Base-by-base conservation (phyloP, 192 early-diverging fungal genomes). In the Podila verticillata region DNA sequence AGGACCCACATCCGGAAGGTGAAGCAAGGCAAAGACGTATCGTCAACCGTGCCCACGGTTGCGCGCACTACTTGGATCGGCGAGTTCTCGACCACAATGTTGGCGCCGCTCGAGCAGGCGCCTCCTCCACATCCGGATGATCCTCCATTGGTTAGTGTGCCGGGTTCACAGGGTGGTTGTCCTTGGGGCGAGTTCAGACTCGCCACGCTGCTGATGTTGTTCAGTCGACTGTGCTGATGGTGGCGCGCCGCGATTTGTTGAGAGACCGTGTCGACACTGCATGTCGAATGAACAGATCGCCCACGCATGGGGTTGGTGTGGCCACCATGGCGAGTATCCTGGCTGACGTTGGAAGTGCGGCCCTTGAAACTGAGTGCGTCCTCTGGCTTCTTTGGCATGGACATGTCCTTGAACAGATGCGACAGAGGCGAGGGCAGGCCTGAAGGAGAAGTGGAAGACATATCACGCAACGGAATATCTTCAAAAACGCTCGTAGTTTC, bases 1-100 rank as follows among this genome's bases (percentile, higher is more conserved):
- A 90, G 71, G 4, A 84, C 60, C 87, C 86, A 90, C 63, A 83
- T 82, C 22, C 89, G 77, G 47, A 87, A 86, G 2, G 89, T 89
- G 34, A 89, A 66, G 36, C 82, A 80, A 10, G 85, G 86, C 35
- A 88, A 30, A 3, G 77, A 75, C 5, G 83, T 29, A 65, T 90
- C 87, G 26, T 83, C 82, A 1, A 70, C 35, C 2, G 63, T 74
- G 28, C 74, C 70, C 7, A 83, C 82, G 2, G 82, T 82, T 4
- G 81, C 81, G 3, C 81, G 81, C 13, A 82, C 73, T 13, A 75
- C 67, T 24, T 82, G 73, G 36, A 82, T 82, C 7, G 81, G 81
- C 12, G 73, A 75, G 34, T 82, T 82, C 22, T 82, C 81, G 19
- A 78, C 44, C 3, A 78, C 64, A 57, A 63, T 17, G 26, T 36